Percentiles rank a stretch among this genome's conserved stretches.
phyloP scores from a whole-genome alignment of 2,329 filamentous ascomycete genomes.

The Epichloe festucae region DNA sequence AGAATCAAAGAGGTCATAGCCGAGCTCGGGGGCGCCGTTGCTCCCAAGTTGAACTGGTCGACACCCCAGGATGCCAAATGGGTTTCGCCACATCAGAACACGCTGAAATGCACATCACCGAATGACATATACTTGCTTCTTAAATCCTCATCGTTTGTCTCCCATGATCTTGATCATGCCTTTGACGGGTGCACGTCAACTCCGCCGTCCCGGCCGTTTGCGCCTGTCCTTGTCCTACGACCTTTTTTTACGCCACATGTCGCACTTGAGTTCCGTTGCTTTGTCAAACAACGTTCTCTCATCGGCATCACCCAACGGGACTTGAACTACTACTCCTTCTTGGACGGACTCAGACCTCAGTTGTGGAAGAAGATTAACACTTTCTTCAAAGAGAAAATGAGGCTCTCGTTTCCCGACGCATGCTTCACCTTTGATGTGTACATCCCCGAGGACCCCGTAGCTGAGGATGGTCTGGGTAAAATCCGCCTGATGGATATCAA shows the following conservation, averaged over 20 bases:
- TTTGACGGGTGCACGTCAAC: constrained; percentile 56
- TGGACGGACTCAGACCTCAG: constrained; percentile 48
- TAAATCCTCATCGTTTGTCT: constrained; percentile 90
- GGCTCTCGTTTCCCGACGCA: constrained; percentile 68
- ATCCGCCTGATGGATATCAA: constrained; percentile 91
- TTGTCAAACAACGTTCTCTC: constrained; percentile 70
- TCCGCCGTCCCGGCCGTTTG: constrained; percentile 35
- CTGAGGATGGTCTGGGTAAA: constrained; percentile 49
- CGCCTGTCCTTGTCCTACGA: constrained; percentile 71
- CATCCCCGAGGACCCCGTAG: constrained; percentile 51
- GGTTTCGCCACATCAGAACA: constrained; percentile 76
- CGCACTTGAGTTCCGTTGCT: constrained; percentile 88
- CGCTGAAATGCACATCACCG: constrained; percentile 74
- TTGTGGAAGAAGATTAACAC: constrained; percentile 56
- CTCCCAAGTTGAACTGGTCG: constrained; percentile 95
- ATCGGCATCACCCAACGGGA: constrained; percentile 82
- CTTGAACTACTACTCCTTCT: constrained; percentile 78
- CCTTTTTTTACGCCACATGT: constrained; percentile 84
- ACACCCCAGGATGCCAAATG: constrained; percentile 91
- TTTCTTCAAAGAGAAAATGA: constrained; percentile 65
- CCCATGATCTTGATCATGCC: constrained; percentile 84
- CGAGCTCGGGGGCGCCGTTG: constrained; percentile 73
- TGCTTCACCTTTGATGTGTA: constrained; percentile 90
- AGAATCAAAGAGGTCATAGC: constrained; percentile 64
- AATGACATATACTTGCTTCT: constrained; percentile 90